These are phyloP conservation scores for Cyathus striatus DNA, from an alignment of 768 basidiomycete genomes.

Conservation along the genomic window DNA sequence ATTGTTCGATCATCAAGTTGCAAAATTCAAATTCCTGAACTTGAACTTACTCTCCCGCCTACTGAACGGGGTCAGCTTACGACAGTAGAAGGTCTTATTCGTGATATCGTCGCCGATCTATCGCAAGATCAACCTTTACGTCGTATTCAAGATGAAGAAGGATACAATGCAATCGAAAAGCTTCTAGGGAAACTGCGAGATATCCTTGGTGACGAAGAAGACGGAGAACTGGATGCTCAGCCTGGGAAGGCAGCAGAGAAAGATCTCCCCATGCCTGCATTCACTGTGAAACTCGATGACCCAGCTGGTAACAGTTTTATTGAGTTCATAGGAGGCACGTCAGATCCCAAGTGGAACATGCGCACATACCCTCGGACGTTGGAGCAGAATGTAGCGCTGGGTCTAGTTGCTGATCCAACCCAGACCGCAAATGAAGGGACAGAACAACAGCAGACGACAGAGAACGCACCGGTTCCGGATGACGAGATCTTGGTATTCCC, in stretches of 20 bases:
- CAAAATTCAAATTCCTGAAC: conserved; percentile 80
- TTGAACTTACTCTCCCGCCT: conserved; percentile 86
- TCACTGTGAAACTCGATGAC: conserved; percentile 87
- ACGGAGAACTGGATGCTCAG: conserved; percentile 40
- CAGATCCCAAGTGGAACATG: conserved; percentile 92
- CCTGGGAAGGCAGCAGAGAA: conserved; percentile 28
- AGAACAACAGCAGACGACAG: conserved; percentile 12
- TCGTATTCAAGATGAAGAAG: conserved; percentile 67
- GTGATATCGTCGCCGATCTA: conserved; percentile 79
- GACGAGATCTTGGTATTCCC: conserved; percentile 91
- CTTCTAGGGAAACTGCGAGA: conserved; percentile 64
- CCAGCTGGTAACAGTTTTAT: conserved; percentile 96
- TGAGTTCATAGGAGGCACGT: conserved; percentile 81
- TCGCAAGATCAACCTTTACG: conserved; percentile 79
- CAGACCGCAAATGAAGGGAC: conserved; percentile 6
- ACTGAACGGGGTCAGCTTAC: conserved; percentile 85
- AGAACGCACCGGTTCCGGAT: conserved; percentile 35
- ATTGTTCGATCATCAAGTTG: conserved; percentile 85
- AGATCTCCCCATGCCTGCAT: conserved; percentile 56
- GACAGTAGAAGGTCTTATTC: conserved; percentile 91
- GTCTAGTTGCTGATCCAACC: conserved; percentile 53
- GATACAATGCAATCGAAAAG: conserved; percentile 67
- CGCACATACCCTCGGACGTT: conserved; percentile 73
- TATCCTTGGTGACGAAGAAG: conserved; percentile 59
- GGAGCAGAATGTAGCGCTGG: conserved; percentile 78